Conservation (phyloP, 352 stramenopile genomes). For the Blastocystis hominis region DNA sequence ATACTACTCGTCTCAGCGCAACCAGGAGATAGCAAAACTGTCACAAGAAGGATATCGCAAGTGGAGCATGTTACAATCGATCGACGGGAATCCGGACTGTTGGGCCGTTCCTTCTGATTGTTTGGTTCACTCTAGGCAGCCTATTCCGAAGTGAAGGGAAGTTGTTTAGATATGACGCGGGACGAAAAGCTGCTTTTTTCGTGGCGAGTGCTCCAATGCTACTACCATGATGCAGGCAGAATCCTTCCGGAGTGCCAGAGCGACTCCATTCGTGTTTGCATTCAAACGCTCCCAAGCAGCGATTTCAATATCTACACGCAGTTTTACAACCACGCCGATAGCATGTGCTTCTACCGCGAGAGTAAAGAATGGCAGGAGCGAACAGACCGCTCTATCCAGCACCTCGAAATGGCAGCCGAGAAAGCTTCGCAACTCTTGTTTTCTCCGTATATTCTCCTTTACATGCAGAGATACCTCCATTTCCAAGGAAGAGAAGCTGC, state of each 20-base stretch:
- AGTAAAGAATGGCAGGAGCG: constrained; percentile 33
- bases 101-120: not conserved
- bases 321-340: constrained; percentile 45
- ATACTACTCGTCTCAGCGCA: constrained; percentile 4
- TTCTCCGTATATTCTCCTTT: not conserved
- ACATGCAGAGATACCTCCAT: not conserved
- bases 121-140: not conserved
- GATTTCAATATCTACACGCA: constrained; percentile 54
- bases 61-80: constrained; percentile 7
- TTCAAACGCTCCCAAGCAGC: not conserved
- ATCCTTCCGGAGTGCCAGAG: not conserved
- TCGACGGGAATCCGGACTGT: constrained; percentile 1
- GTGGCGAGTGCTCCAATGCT: constrained; percentile 21
- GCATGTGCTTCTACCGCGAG: constrained; percentile 47
- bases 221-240: constrained; percentile 15
- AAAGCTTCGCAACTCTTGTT: not conserved
- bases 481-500: not conserved
- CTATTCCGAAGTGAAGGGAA: not conserved
- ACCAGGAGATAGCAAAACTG: not conserved
- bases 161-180: constrained; percentile 36
- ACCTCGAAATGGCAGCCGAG: not conserved
- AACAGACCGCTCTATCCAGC: constrained; percentile 3
- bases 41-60: not conserved
- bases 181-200: constrained; percentile 37
- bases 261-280: not conserved